phyloP scores from a whole-genome alignment of 2,329 filamentous ascomycete genomes.

The Alternaria sp. region DNA sequence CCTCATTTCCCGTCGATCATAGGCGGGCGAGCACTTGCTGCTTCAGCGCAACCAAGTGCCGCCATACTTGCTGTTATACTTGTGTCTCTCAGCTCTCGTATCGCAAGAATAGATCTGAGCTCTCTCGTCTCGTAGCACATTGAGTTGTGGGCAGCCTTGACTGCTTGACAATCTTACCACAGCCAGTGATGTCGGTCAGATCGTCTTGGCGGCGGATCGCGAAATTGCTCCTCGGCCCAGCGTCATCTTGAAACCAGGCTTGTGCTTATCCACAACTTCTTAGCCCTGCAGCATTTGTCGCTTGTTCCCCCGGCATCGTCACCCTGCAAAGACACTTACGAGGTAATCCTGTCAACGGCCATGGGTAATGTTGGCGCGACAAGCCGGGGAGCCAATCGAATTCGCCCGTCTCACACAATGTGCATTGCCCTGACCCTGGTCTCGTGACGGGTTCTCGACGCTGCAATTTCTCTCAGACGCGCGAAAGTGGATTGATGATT shows the following conservation, averaged over 20 bases:
- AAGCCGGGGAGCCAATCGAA: conserved; percentile 37
- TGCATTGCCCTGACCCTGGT: conserved; percentile 23
- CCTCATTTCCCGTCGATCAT: conserved; percentile 34
- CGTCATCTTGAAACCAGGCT: conserved; percentile 38
- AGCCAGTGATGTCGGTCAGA: conserved; percentile 33
- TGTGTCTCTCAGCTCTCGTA: conserved; percentile 1
- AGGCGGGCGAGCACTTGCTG: conserved; percentile 15
- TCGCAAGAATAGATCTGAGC: background rate
- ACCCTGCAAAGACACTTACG: conserved; percentile 23
- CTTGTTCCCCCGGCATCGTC: conserved; percentile 25
- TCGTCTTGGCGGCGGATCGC: conserved; percentile 36
- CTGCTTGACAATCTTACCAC: conserved; percentile 28
- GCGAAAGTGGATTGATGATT: conserved; percentile 38
- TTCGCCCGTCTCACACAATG: conserved; percentile 11
- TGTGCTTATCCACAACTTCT: conserved; percentile 24
- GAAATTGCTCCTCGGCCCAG: conserved; percentile 43
- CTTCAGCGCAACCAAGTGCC: conserved; percentile 7
- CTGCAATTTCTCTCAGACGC: conserved; percentile 49
- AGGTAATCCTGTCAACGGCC: conserved; percentile 30
- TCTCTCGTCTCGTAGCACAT: conserved; percentile 5
- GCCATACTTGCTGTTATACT: background rate
- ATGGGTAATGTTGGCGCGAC: conserved; percentile 39
- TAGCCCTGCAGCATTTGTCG: conserved; percentile 38
- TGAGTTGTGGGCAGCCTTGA: conserved; percentile 7
- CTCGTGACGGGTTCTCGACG: conserved; percentile 32